A percentile compares a stretch with the other conserved stretches of the same genome.
phyloP scores from a whole-genome alignment of 2,329 filamentous ascomycete genomes.

The Colletotrichum caudatum region DNA sequence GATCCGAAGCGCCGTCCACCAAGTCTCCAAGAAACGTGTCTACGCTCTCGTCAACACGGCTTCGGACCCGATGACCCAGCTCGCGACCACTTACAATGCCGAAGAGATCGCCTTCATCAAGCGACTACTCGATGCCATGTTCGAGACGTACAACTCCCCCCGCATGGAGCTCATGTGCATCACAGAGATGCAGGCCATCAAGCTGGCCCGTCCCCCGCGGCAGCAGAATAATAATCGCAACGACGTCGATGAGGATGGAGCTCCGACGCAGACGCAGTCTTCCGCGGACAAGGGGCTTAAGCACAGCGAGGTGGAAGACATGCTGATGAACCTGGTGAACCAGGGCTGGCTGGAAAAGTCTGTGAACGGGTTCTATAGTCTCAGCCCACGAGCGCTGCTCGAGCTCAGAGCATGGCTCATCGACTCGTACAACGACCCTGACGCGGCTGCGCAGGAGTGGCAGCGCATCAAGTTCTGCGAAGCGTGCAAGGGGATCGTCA shows the following conservation, averaged over 20 bases:
- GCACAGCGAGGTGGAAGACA: constrained; percentile 79
- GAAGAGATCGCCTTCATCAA: constrained; percentile 94
- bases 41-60: constrained; percentile 91
- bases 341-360: constrained; percentile 90
- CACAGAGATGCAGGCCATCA: constrained; percentile 81
- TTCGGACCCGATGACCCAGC: constrained; percentile 85
- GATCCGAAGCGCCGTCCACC: constrained; percentile 80
- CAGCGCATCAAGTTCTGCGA: constrained; percentile 87
- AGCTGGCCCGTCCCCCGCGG: constrained; percentile 69
- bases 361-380: constrained; percentile 75
- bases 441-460: constrained; percentile 69
- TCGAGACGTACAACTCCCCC: constrained; percentile 85
- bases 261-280: constrained; percentile 50
- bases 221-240: constrained; percentile 49
- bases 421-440: constrained; percentile 88
- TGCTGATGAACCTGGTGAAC: constrained; percentile 76
- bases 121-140: constrained; percentile 89
- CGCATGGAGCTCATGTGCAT: constrained; percentile 88
- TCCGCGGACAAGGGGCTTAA: constrained; percentile 71
- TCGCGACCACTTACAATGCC: constrained; percentile 82
- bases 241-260: constrained; percentile 50
- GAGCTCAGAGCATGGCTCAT: constrained; percentile 87
- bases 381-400: constrained; percentile 83
- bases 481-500: constrained; percentile 91
- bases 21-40: constrained; percentile 73